Base-by-base conservation (phyloP, 2,329 filamentous ascomycete species). In the Dryadomyces sulphureus region DNA sequence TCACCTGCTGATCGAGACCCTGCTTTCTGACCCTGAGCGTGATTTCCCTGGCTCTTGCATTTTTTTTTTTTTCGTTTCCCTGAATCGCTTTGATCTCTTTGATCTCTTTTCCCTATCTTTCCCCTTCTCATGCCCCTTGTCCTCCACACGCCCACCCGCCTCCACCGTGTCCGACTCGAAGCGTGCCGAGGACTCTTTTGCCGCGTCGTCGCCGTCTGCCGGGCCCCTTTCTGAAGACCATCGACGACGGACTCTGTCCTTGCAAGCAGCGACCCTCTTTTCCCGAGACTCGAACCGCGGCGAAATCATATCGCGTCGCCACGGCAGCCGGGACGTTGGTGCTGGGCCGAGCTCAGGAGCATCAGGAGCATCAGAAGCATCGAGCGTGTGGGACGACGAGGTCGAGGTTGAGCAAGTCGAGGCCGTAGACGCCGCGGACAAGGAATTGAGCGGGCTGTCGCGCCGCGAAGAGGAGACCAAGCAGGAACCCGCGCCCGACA, bases 391-490 rank as follows among this genome's bases (percentile, higher is more conserved):
- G n/a, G 39, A 46, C 38, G 42, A 32, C 7, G 25, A n/a, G 16
- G 42, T 41, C 17, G 38, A 44, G 20, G 36, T 42, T 12, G 42
- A 38, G 20, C 38, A 40, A n/a, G 20, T 61, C 51, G 40, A 43
- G 19, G 27, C 35, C 8, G 19, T 17, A 17, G 22, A 12, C 7
- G 45, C 46, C 22, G 25, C 25, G 6, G 44, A 36, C 41, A 46
- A 63, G 50, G 67, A 64, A 51, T 79, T 79, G 56, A 78, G 72
- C 48, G 77, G 74, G 49, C 70, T 79, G 61, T 78, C 73, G 60
- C 64, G 16, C 19, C 39, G 12, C 25, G 63, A 49, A 56, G 69
- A 77, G 55, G 86, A 93, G 60, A 90, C 86, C 58, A 43, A 43
- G 16, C 41, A 22, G 11, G 41, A 30, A 1, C 41, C 36, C 6